These are phyloP conservation scores for Malus hybrid DNA, from an alignment of 331 rosid genomes.

Conservation along the genomic window DNA sequence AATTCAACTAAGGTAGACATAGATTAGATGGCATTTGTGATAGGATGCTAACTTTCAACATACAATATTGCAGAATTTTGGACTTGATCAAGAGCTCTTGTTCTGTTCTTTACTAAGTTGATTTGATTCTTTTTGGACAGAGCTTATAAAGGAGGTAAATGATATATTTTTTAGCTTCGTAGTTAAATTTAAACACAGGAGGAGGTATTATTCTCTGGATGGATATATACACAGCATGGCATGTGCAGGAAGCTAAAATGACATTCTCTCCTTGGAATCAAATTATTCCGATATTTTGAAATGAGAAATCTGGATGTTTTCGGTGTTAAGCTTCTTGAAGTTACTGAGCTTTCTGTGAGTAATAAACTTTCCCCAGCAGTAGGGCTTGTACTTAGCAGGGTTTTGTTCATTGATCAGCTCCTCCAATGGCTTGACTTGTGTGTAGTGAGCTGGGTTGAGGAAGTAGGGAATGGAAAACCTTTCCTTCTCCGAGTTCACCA, in stretches of 20 bases:
- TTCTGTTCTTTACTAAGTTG: no score
- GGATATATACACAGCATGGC: not conserved
- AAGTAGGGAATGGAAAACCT: slow-evolving; percentile 72
- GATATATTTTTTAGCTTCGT: no score
- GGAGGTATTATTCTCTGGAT: not conserved
- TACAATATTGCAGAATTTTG: no score
- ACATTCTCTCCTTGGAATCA: not conserved
- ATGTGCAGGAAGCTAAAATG: not conserved
- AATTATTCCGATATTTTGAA: slow-evolving; percentile 28
- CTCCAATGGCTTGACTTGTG: slow-evolving; percentile 58
- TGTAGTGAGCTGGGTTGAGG: slow-evolving; percentile 50
- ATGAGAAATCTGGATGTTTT: slow-evolving; percentile 62
- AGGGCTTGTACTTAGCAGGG: slow-evolving; percentile 49
- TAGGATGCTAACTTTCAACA: no score
- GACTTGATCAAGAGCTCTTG: no score
- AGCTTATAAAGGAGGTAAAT: no score
- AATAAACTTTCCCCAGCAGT: slow-evolving; percentile 60
- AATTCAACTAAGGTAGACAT: no score
- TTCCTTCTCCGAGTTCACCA: slow-evolving; percentile 53
- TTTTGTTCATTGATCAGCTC: slow-evolving; percentile 44
- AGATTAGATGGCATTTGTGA: no score
- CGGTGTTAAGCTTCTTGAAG: slow-evolving; percentile 55
- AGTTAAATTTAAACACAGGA: no score
- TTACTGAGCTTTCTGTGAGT: slow-evolving; percentile 51
- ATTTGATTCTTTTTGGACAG: no score